Evolutionary conservation across 768 basidiomycete species (phyloP).

Genomic region (Mycena sanguinolenta): DNA sequence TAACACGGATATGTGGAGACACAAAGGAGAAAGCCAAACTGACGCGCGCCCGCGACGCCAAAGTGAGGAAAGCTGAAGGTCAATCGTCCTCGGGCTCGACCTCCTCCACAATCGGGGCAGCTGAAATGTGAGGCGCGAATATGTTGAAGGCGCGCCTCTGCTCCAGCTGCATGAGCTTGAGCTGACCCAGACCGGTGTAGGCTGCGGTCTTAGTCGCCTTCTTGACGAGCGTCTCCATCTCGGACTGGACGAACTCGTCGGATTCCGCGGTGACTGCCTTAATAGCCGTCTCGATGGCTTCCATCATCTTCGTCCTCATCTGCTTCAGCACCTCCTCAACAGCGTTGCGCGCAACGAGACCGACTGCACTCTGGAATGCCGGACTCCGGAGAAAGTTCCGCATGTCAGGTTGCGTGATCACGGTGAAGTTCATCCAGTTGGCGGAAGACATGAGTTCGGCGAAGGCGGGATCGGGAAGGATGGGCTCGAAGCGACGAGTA

Average conservation of each 20-base stretch:
- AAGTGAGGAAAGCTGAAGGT: neutral
- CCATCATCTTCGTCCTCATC: neutral
- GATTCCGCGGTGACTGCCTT: neutral
- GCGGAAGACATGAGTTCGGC: neutral
- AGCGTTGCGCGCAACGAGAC: slow-evolving; percentile 1
- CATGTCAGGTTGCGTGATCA: slow-evolving; percentile 15
- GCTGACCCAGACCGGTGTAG: neutral
- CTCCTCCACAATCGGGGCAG: neutral
- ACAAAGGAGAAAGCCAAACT: too few species aligned
- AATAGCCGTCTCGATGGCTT: neutral
- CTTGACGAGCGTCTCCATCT: slow-evolving; percentile 8
- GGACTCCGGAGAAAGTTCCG: neutral
- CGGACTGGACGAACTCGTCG: slow-evolving; percentile 2
- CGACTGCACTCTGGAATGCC: slow-evolving; percentile 10
- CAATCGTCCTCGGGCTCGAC: neutral
- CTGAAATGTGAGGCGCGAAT: slow-evolving; percentile 1
- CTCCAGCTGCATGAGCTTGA: slow-evolving; percentile 1
- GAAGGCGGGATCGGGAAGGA: slow-evolving; percentile 3
- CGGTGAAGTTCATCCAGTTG: slow-evolving; percentile 18
- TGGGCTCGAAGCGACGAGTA: neutral
- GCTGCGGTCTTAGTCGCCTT: neutral
- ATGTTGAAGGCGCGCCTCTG: slow-evolving; percentile 12
- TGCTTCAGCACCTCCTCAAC: slow-evolving; percentile 1
- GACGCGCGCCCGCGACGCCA: neutral
- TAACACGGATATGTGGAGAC: too few species aligned